A percentile compares a stretch with the other conserved stretches of the same genome.
Conservation (phyloP, 1,284 basidiomycete species). For the Volvariella volvacea region DNA sequence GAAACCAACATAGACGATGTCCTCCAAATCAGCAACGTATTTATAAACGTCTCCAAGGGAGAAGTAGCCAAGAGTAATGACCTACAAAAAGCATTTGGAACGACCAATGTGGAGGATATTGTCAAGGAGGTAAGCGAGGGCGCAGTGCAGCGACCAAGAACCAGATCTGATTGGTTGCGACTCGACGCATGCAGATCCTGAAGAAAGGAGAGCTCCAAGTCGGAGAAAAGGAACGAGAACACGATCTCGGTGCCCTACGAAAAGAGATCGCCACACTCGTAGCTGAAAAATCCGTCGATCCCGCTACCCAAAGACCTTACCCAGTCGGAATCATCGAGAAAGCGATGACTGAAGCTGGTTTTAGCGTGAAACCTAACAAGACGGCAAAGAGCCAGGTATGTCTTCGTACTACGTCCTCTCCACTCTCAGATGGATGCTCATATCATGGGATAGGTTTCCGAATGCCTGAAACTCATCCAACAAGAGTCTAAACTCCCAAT, state of each 20-base stretch:
- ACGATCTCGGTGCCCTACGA: constrained; percentile 79
- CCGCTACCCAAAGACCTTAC: constrained; percentile 82
- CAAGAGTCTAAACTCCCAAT: constrained; percentile 81
- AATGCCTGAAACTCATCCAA: constrained; percentile 85
- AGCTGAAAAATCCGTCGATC: constrained; percentile 94
- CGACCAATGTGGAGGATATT: constrained; percentile 64
- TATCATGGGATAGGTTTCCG: constrained; percentile 61
- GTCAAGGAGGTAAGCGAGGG: constrained; percentile 67
- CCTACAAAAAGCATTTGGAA: constrained; percentile 88
- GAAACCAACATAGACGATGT: constrained; percentile 96
- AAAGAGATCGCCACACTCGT: constrained; percentile 94
- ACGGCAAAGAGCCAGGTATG: constrained; percentile 85
- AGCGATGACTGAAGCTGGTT: constrained; percentile 93
- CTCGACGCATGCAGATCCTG: constrained; percentile 69
- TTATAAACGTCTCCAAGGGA: constrained; percentile 95
- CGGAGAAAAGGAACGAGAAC: constrained; percentile 92
- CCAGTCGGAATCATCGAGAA: constrained; percentile 97
- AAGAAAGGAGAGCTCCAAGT: constrained; percentile 97
- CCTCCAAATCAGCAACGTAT: constrained; percentile 94
- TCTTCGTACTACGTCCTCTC: not conserved
- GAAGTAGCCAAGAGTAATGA: constrained; percentile 88
- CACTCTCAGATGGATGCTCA: not conserved
- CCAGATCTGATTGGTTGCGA: too few species aligned
- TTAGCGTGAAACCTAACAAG: constrained; percentile 84
- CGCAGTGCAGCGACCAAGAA: not conserved